A percentile compares a stretch with the other conserved stretches of the same genome.
phyloP scores from a whole-genome alignment of 371 early-diverging fungal species.

The Mucor mucedo region DNA sequence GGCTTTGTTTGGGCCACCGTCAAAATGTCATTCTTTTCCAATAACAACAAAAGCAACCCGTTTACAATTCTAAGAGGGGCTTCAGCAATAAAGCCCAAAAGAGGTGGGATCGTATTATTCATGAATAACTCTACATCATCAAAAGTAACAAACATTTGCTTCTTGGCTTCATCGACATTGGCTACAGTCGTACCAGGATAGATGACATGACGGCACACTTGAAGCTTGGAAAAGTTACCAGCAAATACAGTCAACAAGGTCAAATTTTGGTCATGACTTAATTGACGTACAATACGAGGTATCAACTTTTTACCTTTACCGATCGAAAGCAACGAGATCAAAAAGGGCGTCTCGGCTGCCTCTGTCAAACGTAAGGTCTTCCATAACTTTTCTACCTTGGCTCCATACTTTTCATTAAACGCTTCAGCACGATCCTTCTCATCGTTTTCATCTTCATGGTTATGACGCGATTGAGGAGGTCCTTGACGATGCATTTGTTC shows the following conservation, averaged over 20 bases:
- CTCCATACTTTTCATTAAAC: conserved; percentile 56
- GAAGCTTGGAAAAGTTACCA: conserved; percentile 81
- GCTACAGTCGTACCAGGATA: conserved; percentile 56
- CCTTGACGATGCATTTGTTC: conserved; percentile 83
- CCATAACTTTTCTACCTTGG: conserved; percentile 67
- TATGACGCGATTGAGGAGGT: conserved; percentile 37
- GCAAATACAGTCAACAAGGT: conserved; percentile 78
- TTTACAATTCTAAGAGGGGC: conserved; percentile 82
- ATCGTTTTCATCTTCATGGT: conserved; percentile 51
- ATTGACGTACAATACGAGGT: conserved; percentile 82
- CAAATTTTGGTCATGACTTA: conserved; percentile 79
- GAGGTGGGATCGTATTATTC: conserved; percentile 80
- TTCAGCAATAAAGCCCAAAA: conserved; percentile 81
- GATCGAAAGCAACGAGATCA: conserved; percentile 72
- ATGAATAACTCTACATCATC: conserved; percentile 85
- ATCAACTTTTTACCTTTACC: conserved; percentile 88
- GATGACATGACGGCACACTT: conserved; percentile 78
- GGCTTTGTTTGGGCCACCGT: conserved; percentile 85
- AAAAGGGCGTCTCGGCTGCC: conserved; percentile 17
- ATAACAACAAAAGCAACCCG: conserved; percentile 75
- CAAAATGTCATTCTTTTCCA: conserved; percentile 87
- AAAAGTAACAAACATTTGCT: conserved; percentile 44
- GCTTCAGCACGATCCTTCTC: conserved; percentile 41
- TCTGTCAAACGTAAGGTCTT: conserved; percentile 48
- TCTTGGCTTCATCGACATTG: conserved; percentile 54